Evolutionary conservation across 768 basidiomycete species (phyloP).

Genomic region (Podaxis sp.): DNA sequence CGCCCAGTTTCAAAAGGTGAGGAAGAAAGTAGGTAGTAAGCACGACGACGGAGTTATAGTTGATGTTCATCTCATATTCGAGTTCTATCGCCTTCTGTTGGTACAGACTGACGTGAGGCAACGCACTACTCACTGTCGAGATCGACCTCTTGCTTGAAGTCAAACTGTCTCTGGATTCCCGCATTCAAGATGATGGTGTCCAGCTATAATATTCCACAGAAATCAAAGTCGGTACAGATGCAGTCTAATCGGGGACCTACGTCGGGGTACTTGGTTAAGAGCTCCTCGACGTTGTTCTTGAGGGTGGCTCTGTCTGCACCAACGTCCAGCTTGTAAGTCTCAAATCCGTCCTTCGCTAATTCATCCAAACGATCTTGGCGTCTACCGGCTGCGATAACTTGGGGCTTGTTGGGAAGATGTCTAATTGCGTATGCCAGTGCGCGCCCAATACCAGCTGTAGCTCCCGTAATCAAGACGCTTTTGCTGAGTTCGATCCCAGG

Average conservation of each 20-base stretch:
- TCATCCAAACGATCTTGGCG: constrained; percentile 55
- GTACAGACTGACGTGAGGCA: not conserved
- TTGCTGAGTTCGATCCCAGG: constrained; percentile 44
- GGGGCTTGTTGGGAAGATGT: constrained; percentile 44
- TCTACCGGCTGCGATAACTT: constrained; percentile 50
- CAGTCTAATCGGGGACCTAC: constrained; percentile 29
- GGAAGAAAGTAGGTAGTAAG: constrained; percentile 50
- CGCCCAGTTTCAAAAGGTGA: constrained; percentile 52
- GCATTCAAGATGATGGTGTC: constrained; percentile 55
- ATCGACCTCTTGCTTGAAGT: constrained; percentile 45
- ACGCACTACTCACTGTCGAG: constrained; percentile 34
- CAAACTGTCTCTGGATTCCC: constrained; percentile 49
- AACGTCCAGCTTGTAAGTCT: constrained; percentile 44
- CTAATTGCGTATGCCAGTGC: constrained; percentile 53
- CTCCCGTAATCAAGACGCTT: constrained; percentile 54
- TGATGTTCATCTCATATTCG: constrained; percentile 48
- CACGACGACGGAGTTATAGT: constrained; percentile 51
- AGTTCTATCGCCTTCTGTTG: constrained; percentile 31
- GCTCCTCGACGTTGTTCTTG: constrained; percentile 38
- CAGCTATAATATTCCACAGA: constrained; percentile 34
- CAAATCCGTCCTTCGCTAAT: constrained; percentile 39
- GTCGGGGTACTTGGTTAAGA: constrained; percentile 47
- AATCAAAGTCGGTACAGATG: not conserved
- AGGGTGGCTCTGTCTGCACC: constrained; percentile 36
- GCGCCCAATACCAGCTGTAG: constrained; percentile 58